Percentiles rank a stretch among this genome's conserved stretches.
Conservation (phyloP, 2,329 filamentous ascomycete genomes). For the Aspergillus fumigatiaffinis region DNA sequence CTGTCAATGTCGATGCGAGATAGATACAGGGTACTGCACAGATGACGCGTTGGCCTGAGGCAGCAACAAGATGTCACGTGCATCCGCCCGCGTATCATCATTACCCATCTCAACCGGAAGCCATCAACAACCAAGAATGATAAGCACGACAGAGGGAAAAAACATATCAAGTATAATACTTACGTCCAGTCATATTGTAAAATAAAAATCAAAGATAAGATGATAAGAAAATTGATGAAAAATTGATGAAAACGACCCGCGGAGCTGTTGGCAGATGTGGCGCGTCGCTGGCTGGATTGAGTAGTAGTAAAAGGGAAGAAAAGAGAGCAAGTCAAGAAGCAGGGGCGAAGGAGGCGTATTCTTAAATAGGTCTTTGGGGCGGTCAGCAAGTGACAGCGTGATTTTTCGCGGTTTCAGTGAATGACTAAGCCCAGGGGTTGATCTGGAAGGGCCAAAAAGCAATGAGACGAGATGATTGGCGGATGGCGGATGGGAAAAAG, state of each 20-base stretch:
- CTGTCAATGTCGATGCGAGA: not conserved
- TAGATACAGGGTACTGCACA: not conserved
- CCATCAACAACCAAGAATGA: not conserved
- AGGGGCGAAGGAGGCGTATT: constrained; percentile 13
- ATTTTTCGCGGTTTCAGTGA: constrained; percentile 8
- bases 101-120: constrained; percentile 1
- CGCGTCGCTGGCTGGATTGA: constrained; percentile 13
- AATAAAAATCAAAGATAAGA: constrained; percentile 5
- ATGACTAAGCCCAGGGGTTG: constrained; percentile 25
- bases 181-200: constrained; percentile 41
- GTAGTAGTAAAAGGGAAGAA: constrained; percentile 14
- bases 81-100: constrained; percentile 16
- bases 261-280: constrained; percentile 13
- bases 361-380: constrained; percentile 28
- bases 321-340: constrained; percentile 10
- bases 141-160: not conserved
- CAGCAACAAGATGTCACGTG: constrained; percentile 22
- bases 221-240: constrained; percentile 12
- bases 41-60: constrained; percentile 17
- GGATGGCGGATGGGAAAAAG: constrained; percentile 28
- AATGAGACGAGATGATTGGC: constrained; percentile 32
- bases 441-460: constrained; percentile 21
- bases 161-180: constrained; percentile 19
- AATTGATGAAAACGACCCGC: constrained; percentile 15
- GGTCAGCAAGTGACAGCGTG: constrained; percentile 19